Evolutionary conservation across 345 rosid species (phyloP), one percentile per base, ranked within the genome.

Genomic region (Moringa oleifera): DNA sequence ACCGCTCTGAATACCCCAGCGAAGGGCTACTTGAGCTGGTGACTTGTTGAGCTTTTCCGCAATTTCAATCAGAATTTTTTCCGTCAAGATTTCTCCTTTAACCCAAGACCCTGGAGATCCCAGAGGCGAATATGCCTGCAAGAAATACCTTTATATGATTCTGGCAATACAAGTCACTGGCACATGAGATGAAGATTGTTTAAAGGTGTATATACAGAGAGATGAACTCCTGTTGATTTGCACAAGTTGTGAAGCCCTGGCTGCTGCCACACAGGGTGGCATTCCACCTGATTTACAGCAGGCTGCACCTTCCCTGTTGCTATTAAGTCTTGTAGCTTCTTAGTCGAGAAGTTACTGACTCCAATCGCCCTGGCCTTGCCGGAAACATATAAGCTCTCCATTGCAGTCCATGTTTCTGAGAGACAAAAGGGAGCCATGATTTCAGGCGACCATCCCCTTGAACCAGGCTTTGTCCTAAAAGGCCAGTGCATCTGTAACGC

Each of bases 241-340:
- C 90, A 85, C 45, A 82, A 69, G 20, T 69, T 66, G 53, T 80
- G 90, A 51, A 85, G 78, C 0, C 41, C 72, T 25, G 85, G 75
- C 59, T 82, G 87, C 79, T 82, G 82, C 90, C 90, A 85, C 10
- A 74, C 87, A 17, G 83, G 82, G 58, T 82, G 81, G 69, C 87
- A 76, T 59, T 82, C 90, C 8, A 78, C 87, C 72, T 82, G 90
- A 70, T 80, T 85, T 25, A 82, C 90, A 9, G 85, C 83, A 25
- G 87, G 87, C 0, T 74, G 68, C 20, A 85, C 79, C 61, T 78
- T 76, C 0, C 83, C 85, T 53, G 18, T 49, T 41, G 53, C 36
- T 15, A 80, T 25, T 56, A 80, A 65, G 57, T 82, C 83, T 58
- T 72, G 64, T 46, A 82, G 65, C 77, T 85, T 85, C 74, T 78